A percentile compares a stretch with the other conserved stretches of the same genome.
phyloP scores from a whole-genome alignment of 306 rosid genomes.

The Pterocarpus macrocarpus region DNA sequence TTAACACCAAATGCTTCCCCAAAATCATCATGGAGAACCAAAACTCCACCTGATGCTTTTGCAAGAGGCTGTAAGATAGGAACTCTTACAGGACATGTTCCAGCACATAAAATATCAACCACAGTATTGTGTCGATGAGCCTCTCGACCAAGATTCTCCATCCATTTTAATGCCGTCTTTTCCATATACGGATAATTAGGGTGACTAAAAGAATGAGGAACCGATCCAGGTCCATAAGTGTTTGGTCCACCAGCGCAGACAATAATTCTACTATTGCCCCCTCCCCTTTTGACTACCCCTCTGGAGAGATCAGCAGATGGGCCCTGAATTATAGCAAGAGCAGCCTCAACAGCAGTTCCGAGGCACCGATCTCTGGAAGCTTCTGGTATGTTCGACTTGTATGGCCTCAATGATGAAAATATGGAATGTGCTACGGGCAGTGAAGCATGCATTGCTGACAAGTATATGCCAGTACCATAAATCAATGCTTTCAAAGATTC shows the following conservation, averaged over 20 bases:
- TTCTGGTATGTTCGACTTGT: slow-evolving; percentile 78
- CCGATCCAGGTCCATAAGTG: slow-evolving; percentile 96
- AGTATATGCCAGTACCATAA: slow-evolving; percentile 93
- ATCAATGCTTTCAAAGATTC: slow-evolving; percentile 79
- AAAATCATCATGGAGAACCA: slow-evolving; percentile 96
- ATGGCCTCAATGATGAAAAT: slow-evolving; percentile 91
- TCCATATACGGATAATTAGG: slow-evolving; percentile 97
- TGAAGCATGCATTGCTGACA: slow-evolving; percentile 96
- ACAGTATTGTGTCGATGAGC: slow-evolving; percentile 81
- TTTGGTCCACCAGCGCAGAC: slow-evolving; percentile 97
- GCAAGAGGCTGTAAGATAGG: slow-evolving; percentile 96
- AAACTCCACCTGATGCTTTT: slow-evolving; percentile 94
- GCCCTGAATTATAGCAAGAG: slow-evolving; percentile 92
- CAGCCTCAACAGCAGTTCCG: slow-evolving; percentile 96
- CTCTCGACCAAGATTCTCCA: slow-evolving; percentile 90
- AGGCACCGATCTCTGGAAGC: slow-evolving; percentile 96
- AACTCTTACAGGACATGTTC: slow-evolving; percentile 97
- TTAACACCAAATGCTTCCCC: slow-evolving; percentile 99
- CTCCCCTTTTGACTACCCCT: slow-evolving; percentile 86
- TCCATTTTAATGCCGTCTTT: slow-evolving; percentile 90
- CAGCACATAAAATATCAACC: slow-evolving; percentile 96
- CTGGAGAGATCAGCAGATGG: slow-evolving; percentile 96
- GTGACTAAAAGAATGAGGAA: slow-evolving; percentile 88
- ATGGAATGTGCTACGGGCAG: slow-evolving; percentile 88
- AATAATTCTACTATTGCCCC: slow-evolving; percentile 89